Conservation (phyloP, 2,329 filamentous ascomycete species). For the Aspergillus neoniger region DNA sequence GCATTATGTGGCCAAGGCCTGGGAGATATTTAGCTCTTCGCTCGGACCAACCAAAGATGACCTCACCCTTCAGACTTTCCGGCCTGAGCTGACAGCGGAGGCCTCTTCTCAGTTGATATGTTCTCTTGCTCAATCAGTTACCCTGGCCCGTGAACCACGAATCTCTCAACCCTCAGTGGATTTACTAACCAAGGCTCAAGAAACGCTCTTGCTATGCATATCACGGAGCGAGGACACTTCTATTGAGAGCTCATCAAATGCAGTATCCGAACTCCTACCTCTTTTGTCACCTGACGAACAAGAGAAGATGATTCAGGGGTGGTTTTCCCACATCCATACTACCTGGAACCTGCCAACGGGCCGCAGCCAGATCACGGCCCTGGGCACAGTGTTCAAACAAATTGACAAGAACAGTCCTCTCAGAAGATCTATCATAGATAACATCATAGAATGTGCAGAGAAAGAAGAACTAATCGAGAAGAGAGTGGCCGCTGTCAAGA, state of each 20-base stretch:
- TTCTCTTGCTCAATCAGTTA: slow-evolving; percentile 37
- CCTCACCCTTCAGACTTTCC: slow-evolving; percentile 41
- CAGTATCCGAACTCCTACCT: slow-evolving; percentile 43
- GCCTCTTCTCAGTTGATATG: slow-evolving; percentile 42
- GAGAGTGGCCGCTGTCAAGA: slow-evolving; percentile 43
- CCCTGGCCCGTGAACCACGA: slow-evolving; percentile 10
- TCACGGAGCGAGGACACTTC: slow-evolving; percentile 43
- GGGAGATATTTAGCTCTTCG: slow-evolving; percentile 41
- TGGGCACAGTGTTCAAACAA: slow-evolving; percentile 43
- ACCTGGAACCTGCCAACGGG: slow-evolving; percentile 42
- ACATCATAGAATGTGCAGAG: slow-evolving; percentile 37
- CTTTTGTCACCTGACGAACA: slow-evolving; percentile 37
- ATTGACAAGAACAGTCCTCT: slow-evolving; percentile 28
- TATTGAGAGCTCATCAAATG: slow-evolving; percentile 44
- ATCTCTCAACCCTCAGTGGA: slow-evolving; percentile 21
- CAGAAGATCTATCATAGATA: slow-evolving; percentile 33
- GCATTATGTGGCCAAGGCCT: slow-evolving; percentile 33
- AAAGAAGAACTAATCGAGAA: slow-evolving; percentile 45
- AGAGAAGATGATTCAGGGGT: slow-evolving; percentile 38
- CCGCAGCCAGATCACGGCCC: slow-evolving; percentile 46
- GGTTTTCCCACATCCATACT: slow-evolving; percentile 42
- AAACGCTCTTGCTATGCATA: slow-evolving; percentile 43
- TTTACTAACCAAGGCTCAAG: slow-evolving; percentile 33
- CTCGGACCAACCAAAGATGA: slow-evolving; percentile 40
- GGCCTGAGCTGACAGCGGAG: slow-evolving; percentile 47